phyloP scores from a whole-genome alignment of 306 rosid genomes.

The Lathyrus oleraceus region DNA sequence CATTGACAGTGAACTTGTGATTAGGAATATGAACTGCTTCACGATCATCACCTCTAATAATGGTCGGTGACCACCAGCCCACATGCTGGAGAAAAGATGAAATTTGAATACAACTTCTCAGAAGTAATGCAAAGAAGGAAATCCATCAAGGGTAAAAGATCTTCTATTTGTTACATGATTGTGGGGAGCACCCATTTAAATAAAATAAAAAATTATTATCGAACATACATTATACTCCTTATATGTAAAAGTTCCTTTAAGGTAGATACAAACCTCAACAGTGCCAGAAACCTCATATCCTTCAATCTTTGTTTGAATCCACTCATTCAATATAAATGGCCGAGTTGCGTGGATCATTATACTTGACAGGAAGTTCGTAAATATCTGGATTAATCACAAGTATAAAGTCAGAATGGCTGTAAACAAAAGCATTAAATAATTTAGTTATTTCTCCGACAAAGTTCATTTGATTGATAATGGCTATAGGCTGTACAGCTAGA shows the following conservation, averaged over 20 bases:
- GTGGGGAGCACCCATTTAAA: slow-evolving; percentile 3
- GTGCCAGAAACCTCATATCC: slow-evolving; percentile 99
- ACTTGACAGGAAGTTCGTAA: slow-evolving; percentile 95
- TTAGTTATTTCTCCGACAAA: not conserved
- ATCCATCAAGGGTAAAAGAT: slow-evolving; percentile 13
- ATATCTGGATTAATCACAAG: slow-evolving; percentile 68
- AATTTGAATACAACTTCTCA: slow-evolving; percentile 21
- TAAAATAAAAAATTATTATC: not conserved
- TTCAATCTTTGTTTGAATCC: slow-evolving; percentile 96
- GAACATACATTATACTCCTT: slow-evolving; percentile 8
- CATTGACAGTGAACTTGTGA: slow-evolving; percentile 92
- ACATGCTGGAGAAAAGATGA: slow-evolving; percentile 65
- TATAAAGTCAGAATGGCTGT: slow-evolving; percentile 35
- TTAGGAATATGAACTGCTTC: slow-evolving; percentile 99
- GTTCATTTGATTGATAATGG: slow-evolving; percentile 21
- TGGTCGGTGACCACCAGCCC: slow-evolving; percentile 99
- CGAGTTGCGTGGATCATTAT: slow-evolving; percentile 94
- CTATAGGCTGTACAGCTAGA: not conserved
- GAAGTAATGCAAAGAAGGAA: slow-evolving; percentile 28
- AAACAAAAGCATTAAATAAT: slow-evolving; percentile 21
- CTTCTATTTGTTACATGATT: slow-evolving; percentile 24
- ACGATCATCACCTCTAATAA: slow-evolving; percentile 97
- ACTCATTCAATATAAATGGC: slow-evolving; percentile 86
- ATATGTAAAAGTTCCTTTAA: slow-evolving; percentile 6
- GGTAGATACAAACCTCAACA: slow-evolving; percentile 77